phyloP scores from a whole-genome alignment of 495 filamentous ascomycete species.

The Podospora sp. region DNA sequence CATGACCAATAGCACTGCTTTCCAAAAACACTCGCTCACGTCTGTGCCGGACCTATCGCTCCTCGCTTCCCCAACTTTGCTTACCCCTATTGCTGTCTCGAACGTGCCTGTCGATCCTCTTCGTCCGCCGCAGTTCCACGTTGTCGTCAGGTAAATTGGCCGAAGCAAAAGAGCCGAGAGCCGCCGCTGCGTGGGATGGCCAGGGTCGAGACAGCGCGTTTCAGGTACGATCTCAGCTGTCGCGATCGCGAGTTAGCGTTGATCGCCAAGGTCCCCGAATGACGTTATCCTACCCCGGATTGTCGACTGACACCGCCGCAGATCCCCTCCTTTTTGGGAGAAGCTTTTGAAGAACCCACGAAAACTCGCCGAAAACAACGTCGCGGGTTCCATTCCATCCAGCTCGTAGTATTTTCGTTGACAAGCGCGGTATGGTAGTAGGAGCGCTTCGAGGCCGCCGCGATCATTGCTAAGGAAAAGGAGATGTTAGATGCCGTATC shows the following conservation, averaged over 20 bases:
- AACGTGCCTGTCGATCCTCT: constrained; percentile 18
- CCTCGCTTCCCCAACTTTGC: no score
- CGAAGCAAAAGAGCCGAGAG: constrained; percentile 11
- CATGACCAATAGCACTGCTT: no score
- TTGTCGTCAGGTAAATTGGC: constrained; percentile 7
- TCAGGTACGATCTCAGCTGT: constrained; percentile 22
- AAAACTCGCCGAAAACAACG: no score
- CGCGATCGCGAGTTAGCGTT: constrained; percentile 27
- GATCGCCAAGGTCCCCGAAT: constrained; percentile 9
- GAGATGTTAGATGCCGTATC: no score
- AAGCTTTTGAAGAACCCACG: no score
- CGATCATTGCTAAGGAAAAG: no score
- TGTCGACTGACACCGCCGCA: constrained; percentile 17
- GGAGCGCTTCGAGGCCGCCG: no score
- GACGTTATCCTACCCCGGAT: constrained; percentile 21
- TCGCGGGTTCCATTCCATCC: no score
- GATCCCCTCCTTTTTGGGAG: neutral
- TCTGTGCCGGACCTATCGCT: neutral
- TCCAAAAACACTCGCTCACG: no score
- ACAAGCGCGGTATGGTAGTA: no score
- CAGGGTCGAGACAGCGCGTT: neutral
- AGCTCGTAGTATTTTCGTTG: no score
- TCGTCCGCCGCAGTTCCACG: neutral
- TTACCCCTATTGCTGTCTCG: neutral
- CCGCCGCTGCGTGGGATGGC: neutral